Base-by-base conservation (phyloP, 2,329 filamentous ascomycete genomes). In the Fusarium odoratissimum region DNA sequence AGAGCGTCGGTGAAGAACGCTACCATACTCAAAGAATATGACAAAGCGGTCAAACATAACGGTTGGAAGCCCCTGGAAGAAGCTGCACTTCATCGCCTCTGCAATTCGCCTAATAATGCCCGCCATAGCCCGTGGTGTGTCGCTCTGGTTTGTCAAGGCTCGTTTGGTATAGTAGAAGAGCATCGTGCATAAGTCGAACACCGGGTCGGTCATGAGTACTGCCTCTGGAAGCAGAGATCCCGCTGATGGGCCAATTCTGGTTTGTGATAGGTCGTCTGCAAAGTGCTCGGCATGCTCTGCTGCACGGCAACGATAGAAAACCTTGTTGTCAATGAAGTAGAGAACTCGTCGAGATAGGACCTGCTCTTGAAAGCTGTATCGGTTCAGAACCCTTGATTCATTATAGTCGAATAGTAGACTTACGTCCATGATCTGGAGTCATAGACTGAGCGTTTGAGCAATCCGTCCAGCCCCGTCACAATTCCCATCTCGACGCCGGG, bases 311-410 rank as follows among this genome's bases (percentile, higher is more conserved):
- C 21, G 28, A 6, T 5, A 48, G 14, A 48, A 31, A 5, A 48
- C 45, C 45, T 23, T 48, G 14, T 48, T n/a, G 7, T 11, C 25
- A 11, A 48, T 2, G 10, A 48, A 48, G 2, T 48, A 48, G 2
- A 48, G 45, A 13, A 6, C 45, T 23, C 45, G 3, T 7, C 10
- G 45, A 31, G 45, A 48, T 2, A 48, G 5, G 3, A 48, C 21
- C 2, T 48, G 14, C 1, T 48, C 28, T 13, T 48, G 28, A 2
- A 48, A 23, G 0, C 45, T 48, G 3, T 3, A 4, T 2, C 2
- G 0, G 21, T 12, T 48, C 1, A 48, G 14, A 4, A 13, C 17
- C 1, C 1, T 12, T 0, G 3, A 3, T 3, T 9, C 0, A 6
- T 4, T 7, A 4, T 6, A 3, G 9, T 31, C 8, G 0, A 1